These are phyloP conservation scores for Boletus semigastroideus DNA, from an alignment of 1,284 basidiomycete genomes.

Conservation along the genomic window DNA sequence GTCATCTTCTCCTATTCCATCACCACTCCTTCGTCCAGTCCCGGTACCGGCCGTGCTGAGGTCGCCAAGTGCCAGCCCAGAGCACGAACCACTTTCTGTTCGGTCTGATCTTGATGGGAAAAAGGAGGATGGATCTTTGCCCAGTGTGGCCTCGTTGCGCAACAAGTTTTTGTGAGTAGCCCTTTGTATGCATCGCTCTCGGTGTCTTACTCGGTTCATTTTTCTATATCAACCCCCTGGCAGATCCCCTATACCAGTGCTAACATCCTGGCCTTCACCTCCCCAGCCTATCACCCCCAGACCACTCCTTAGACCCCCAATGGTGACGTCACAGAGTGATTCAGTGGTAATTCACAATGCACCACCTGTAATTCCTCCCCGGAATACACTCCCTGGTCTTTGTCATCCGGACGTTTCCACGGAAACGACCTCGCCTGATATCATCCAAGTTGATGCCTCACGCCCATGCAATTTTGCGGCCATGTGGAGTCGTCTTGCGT, in stretches of 20 bases:
- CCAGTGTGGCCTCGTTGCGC: slow-evolving; percentile 45
- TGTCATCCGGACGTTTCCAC: slow-evolving; percentile 5
- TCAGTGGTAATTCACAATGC: slow-evolving; percentile 7
- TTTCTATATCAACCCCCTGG: neutral
- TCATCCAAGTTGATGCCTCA: neutral
- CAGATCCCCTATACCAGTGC: slow-evolving; percentile 15
- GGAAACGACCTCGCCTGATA: neutral
- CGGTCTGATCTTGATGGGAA: slow-evolving; percentile 23
- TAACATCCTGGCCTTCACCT: slow-evolving; percentile 7
- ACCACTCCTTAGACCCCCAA: slow-evolving; percentile 11
- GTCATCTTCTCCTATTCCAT: slow-evolving; percentile 36
- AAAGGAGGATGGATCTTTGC: slow-evolving; percentile 19
- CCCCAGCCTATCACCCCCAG: slow-evolving; percentile 21
- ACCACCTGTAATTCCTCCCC: slow-evolving; percentile 18
- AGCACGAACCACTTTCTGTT: slow-evolving; percentile 16
- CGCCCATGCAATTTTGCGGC: slow-evolving; percentile 11
- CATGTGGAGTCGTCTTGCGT: slow-evolving; percentile 21
- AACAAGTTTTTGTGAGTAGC: slow-evolving; percentile 53
- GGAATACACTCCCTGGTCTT: slow-evolving; percentile 7
- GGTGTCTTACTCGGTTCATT: neutral
- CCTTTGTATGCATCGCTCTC: neutral
- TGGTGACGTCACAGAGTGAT: slow-evolving; percentile 24
- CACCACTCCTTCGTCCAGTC: slow-evolving; percentile 46
- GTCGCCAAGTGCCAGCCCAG: slow-evolving; percentile 25
- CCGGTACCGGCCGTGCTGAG: slow-evolving; percentile 35